Evolutionary conservation across 2,329 filamentous ascomycete genomes (phyloP).

Genomic region (Chaetomiaceae sp.): DNA sequence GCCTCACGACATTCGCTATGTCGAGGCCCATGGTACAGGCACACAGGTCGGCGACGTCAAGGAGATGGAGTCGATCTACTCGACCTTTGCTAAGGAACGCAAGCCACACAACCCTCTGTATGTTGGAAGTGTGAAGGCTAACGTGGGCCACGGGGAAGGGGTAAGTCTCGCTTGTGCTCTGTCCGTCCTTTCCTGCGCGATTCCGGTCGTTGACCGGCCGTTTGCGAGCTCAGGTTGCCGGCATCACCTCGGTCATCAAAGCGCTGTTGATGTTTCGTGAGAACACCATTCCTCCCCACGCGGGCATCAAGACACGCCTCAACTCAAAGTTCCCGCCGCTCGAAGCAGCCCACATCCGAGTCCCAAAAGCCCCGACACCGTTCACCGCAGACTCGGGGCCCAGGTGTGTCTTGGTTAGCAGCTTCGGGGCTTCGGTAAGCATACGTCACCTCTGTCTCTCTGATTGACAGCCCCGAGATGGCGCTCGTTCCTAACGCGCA

Average conservation of each 20-base stretch:
- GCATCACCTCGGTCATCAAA: slow-evolving; percentile 19
- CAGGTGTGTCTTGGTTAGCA: slow-evolving; percentile 51
- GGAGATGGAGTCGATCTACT: slow-evolving; percentile 72
- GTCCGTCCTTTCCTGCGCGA: too few species aligned
- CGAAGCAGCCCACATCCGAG: slow-evolving; percentile 27
- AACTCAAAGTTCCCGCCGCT: slow-evolving; percentile 26
- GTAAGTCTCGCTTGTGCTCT: too few species aligned
- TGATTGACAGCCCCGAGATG: too few species aligned
- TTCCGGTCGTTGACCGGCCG: too few species aligned
- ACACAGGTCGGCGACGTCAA: slow-evolving; percentile 78
- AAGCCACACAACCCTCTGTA: slow-evolving; percentile 41
- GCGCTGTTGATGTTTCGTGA: slow-evolving; percentile 20
- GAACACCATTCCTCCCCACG: slow-evolving; percentile 16
- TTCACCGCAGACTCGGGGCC: not conserved
- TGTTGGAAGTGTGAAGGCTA: slow-evolving; percentile 31
- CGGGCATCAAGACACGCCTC: slow-evolving; percentile 20
- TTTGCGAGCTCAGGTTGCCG: too few species aligned
- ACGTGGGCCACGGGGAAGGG: slow-evolving; percentile 23
- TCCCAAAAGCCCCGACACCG: slow-evolving; percentile 27
- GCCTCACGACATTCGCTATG: slow-evolving; percentile 70
- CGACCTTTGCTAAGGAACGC: slow-evolving; percentile 43
- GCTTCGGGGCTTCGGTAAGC: slow-evolving; percentile 64
- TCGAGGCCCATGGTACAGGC: slow-evolving; percentile 86
- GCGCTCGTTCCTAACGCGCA: too few species aligned
- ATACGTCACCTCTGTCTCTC: too few species aligned